Percentiles rank a stretch among this genome's conserved stretches.
Conservation (phyloP, 176 grass and related monocot genomes). For the Zea luxurians region DNA sequence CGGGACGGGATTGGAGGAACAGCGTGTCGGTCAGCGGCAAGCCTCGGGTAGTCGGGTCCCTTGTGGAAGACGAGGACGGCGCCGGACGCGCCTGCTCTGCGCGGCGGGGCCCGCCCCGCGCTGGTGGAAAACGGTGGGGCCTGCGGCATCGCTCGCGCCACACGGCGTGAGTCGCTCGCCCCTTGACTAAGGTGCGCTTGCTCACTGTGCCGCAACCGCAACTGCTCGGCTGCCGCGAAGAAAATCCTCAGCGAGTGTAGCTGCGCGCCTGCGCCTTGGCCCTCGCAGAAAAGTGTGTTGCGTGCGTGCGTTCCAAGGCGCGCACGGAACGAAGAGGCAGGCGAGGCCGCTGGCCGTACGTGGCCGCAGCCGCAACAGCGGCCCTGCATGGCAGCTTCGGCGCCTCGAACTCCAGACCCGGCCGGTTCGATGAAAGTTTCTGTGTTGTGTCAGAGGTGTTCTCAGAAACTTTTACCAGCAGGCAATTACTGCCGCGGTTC, state of each 20-base stretch:
- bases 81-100: no score
- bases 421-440: background rate
- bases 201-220: no score
- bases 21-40: no score
- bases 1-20: no score
- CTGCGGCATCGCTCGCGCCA: no score
- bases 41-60: no score
- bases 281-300: background rate
- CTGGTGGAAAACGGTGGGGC: no score
- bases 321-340: background rate
- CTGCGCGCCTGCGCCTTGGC: background rate
- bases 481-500: no score
- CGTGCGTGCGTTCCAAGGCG: slow-evolving; percentile 1
- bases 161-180: background rate
- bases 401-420: background rate
- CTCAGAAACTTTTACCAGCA: no score
- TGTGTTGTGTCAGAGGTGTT: background rate
- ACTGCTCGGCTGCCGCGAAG: background rate
- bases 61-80: no score
- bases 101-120: background rate
- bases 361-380: background rate
- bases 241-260: background rate
- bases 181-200: background rate
- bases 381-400: background rate
- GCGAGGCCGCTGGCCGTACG: no score